Evolutionary conservation across 805 yeast species (phyloP).

Genomic region (Candida pseudofarinosa): DNA sequence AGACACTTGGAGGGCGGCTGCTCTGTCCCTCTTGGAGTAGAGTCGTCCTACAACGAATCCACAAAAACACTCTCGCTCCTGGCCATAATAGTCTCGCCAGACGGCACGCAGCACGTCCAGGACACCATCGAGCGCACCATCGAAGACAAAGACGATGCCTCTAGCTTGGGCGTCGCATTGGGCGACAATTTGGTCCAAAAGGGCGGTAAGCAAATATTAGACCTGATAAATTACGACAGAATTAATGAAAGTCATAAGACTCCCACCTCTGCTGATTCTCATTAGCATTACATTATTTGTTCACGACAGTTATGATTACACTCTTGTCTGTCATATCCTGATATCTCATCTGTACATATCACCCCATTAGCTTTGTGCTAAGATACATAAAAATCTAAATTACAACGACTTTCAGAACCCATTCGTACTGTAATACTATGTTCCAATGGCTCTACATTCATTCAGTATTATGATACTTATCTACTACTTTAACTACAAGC

Average conservation of each 20-base stretch:
- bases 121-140: conserved; percentile 41
- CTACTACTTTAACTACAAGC: too few species aligned
- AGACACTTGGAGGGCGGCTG: conserved; percentile 94
- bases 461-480: too few species aligned
- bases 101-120: conserved; percentile 70
- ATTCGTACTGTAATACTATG: too few species aligned
- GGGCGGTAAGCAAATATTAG: conserved; percentile 84
- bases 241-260: conserved; percentile 40
- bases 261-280: conserved; percentile 1
- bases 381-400: too few species aligned
- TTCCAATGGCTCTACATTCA: too few species aligned
- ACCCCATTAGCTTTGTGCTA: not conserved
- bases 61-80: conserved; percentile 49
- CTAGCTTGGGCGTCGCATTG: conserved; percentile 60
- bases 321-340: not conserved
- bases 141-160: conserved; percentile 55
- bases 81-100: conserved; percentile 79
- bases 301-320: not conserved
- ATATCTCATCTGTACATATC: not conserved
- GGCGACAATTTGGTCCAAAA: conserved; percentile 62
- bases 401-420: too few species aligned
- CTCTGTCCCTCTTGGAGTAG: conserved; percentile 94
- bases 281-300: not conserved
- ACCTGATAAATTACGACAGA: conserved; percentile 69
- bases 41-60: conserved; percentile 46